Conservation (phyloP, 2,329 filamentous ascomycete species). For the Colletotrichum sp. region DNA sequence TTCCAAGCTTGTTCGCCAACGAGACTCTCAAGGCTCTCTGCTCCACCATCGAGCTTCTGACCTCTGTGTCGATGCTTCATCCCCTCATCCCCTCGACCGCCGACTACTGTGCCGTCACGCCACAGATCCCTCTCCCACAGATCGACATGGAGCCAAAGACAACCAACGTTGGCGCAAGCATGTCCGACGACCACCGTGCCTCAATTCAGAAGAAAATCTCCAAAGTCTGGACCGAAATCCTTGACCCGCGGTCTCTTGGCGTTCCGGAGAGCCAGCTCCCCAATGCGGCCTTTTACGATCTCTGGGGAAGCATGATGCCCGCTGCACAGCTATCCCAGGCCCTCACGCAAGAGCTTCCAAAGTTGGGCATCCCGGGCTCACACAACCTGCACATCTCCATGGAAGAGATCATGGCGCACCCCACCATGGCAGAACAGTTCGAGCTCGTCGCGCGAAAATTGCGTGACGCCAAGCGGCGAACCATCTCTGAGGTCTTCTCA, state of each 20-base stretch:
- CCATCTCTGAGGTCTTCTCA: conserved; percentile 21
- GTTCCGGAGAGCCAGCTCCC: conserved; percentile 47
- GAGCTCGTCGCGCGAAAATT: conserved; percentile 41
- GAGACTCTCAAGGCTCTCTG: conserved; percentile 51
- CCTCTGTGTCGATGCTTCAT: conserved; percentile 50
- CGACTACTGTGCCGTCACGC: conserved; percentile 42
- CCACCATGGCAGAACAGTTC: conserved; percentile 55
- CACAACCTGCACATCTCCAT: conserved; percentile 45
- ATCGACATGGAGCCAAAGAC: conserved; percentile 27
- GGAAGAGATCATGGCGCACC: conserved; percentile 55
- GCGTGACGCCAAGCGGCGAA: conserved; percentile 21
- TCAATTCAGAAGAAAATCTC: conserved; percentile 47
- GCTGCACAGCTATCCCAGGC: conserved; percentile 51
- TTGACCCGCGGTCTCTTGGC: conserved; percentile 43
- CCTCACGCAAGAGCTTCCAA: conserved; percentile 47
- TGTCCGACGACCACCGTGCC: conserved; percentile 45
- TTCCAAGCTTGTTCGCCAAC: conserved; percentile 46
- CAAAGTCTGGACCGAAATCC: conserved; percentile 48
- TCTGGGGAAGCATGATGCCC: conserved; percentile 55
- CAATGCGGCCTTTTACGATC: conserved; percentile 54
- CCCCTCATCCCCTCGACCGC: conserved; percentile 48
- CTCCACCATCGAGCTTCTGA: conserved; percentile 50
- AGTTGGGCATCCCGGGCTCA: conserved; percentile 38
- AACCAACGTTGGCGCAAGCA: conserved; percentile 26
- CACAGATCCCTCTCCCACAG: conserved; percentile 46